phyloP scores from a whole-genome alignment of 169 alveolate genomes.

The Cryptosporidium canis region DNA sequence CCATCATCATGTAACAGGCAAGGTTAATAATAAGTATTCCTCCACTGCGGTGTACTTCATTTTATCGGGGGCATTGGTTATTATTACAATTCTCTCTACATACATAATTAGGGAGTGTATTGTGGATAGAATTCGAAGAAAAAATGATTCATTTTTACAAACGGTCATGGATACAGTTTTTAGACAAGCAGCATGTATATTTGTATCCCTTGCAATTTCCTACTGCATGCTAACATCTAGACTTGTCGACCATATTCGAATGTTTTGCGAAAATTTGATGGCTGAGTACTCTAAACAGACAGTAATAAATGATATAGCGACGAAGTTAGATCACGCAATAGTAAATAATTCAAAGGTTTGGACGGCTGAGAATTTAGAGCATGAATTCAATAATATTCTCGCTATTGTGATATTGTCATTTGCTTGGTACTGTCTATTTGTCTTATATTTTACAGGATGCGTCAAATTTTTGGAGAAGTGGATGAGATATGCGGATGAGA shows the following conservation, averaged over 20 bases:
- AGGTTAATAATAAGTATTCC: constrained; percentile 13
- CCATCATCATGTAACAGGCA: neutral
- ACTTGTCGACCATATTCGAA: constrained; percentile 21
- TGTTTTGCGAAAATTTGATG: constrained; percentile 10
- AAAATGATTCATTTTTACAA: constrained; percentile 60
- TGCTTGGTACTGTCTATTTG: constrained; percentile 67
- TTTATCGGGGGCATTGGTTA: constrained; percentile 25
- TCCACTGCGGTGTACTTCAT: constrained; percentile 29
- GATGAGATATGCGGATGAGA: constrained; percentile 67
- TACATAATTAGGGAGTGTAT: constrained; percentile 48
- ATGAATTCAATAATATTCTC: constrained; percentile 43
- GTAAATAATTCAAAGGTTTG: constrained; percentile 50
- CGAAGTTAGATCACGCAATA: neutral
- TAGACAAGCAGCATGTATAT: constrained; percentile 71
- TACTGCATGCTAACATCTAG: constrained; percentile 60
- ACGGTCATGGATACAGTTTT: constrained; percentile 68
- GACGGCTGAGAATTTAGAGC: constrained; percentile 52
- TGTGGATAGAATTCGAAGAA: constrained; percentile 40
- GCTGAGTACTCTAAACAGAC: constrained; percentile 1
- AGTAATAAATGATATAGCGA: constrained; percentile 29
- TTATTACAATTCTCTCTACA: constrained; percentile 40
- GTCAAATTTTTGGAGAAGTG: constrained; percentile 66
- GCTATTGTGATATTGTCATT: constrained; percentile 31
- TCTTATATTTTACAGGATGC: constrained; percentile 45
- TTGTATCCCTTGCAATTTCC: constrained; percentile 48